These are phyloP conservation scores for Neofusicoccum ribis DNA, from an alignment of 2,329 filamentous ascomycete species.

Conservation along the genomic window DNA sequence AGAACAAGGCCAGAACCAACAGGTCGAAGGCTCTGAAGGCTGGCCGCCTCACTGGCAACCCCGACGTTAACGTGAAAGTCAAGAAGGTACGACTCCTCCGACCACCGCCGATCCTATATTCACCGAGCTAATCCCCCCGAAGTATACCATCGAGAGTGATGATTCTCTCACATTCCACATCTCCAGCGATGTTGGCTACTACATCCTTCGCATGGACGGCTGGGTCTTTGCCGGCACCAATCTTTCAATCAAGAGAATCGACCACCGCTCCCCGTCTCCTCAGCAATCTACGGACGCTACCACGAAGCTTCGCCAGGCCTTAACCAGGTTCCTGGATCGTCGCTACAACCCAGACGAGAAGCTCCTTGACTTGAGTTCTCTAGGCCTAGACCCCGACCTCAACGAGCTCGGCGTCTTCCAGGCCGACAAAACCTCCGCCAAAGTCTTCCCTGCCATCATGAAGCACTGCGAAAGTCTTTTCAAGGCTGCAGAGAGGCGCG, in stretches of 20 bases:
- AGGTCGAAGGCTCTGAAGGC: conserved; percentile 22
- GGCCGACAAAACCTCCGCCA: conserved; percentile 65
- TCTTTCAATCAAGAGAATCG: conserved; percentile 36
- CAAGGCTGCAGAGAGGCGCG: conserved; percentile 70
- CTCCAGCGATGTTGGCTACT: conserved; percentile 33
- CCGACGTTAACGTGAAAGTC: conserved; percentile 31
- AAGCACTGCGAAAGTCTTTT: conserved; percentile 78
- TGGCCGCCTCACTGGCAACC: conserved; percentile 26
- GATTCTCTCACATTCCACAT: conserved; percentile 41
- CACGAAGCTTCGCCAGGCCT: conserved; percentile 40
- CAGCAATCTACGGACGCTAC: background rate
- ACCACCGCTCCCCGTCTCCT: background rate
- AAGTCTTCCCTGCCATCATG: conserved; percentile 92
- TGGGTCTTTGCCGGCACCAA: conserved; percentile 43
- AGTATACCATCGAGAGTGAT: conserved; percentile 35
- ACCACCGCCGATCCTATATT: background rate
- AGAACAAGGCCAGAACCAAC: conserved; percentile 39
- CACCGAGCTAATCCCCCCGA: background rate
- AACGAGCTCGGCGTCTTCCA: conserved; percentile 74
- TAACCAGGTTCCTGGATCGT: conserved; percentile 69
- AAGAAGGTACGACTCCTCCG: background rate
- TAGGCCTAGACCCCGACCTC: conserved; percentile 72
- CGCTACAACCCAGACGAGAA: conserved; percentile 74
- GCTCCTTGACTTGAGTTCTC: conserved; percentile 77
- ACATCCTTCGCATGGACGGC: conserved; percentile 41